Conservation (phyloP, 352 stramenopile species). For the Phytophthora europaea region DNA sequence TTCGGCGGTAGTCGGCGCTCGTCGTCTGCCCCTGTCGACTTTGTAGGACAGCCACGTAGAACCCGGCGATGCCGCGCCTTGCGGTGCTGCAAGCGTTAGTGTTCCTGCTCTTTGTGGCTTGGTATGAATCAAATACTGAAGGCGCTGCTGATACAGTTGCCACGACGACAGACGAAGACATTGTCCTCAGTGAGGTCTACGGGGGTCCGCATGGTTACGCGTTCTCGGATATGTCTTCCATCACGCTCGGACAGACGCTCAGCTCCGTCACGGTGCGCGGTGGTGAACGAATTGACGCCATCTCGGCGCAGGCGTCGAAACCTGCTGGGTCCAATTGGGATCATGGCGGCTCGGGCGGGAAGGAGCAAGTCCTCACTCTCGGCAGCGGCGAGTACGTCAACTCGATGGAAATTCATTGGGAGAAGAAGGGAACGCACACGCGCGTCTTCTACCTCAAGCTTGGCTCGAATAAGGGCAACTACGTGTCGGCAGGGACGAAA, state of each 20-base stretch:
- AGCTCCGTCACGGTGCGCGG: conserved; percentile 30
- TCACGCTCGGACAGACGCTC: conserved; percentile 28
- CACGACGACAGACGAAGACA: conserved; percentile 15
- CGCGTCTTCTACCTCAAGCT: conserved; percentile 35
- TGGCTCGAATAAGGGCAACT: conserved; percentile 23
- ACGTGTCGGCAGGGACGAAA: conserved; percentile 19
- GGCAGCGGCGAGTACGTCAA: conserved; percentile 25
- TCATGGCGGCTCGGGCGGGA: conserved; percentile 27
- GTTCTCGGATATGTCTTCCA: conserved; percentile 34
- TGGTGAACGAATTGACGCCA: conserved; percentile 13
- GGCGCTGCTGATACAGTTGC: neutral
- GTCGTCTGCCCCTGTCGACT: neutral
- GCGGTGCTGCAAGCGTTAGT: conserved; percentile 1
- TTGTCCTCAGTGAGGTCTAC: conserved; percentile 28
- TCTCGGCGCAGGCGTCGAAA: conserved; percentile 14
- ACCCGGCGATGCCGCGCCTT: conserved; percentile 17
- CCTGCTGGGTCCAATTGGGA: conserved; percentile 14
- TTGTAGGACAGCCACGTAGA: neutral
- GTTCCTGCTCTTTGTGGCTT: conserved; percentile 1
- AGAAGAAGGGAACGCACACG: conserved; percentile 5
- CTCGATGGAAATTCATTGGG: conserved; percentile 40
- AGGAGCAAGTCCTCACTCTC: conserved; percentile 16
- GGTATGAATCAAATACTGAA: neutral
- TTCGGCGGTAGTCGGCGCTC: neutral
- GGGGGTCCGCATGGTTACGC: conserved; percentile 18